A percentile compares a stretch with the other conserved stretches of the same genome.
Evolutionary conservation across 176 grass and related monocot genomes (phyloP).

Genomic region (Triticum aestivum): DNA sequence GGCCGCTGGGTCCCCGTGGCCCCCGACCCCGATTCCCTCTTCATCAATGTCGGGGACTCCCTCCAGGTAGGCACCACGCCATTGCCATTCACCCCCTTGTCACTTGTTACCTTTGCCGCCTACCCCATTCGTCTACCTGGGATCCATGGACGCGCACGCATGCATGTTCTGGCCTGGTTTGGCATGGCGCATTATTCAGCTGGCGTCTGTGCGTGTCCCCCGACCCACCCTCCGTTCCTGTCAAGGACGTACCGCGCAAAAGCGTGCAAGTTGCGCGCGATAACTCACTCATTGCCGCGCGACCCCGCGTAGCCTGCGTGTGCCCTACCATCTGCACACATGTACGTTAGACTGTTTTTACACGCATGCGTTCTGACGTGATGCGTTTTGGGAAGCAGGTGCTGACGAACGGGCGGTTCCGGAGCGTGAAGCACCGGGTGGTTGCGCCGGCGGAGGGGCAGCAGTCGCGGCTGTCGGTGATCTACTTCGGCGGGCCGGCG

Average conservation of each 20-base stretch:
- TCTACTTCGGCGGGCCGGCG: conserved; percentile 77
- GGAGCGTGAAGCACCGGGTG: conserved; percentile 86
- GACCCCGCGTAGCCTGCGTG: neutral
- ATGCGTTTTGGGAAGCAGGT: conserved; percentile 31
- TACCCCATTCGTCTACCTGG: neutral
- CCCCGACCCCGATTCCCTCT: conserved; percentile 66
- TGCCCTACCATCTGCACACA: neutral
- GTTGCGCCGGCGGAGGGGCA: conserved; percentile 53
- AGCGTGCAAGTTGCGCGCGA: neutral
- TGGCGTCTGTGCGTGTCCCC: neutral
- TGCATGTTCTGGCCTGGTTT: neutral
- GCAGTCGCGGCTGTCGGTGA: conserved; percentile 60
- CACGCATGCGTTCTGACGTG: neutral
- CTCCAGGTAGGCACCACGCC: conserved; percentile 68
- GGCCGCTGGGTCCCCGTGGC: conserved; percentile 68
- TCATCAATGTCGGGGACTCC: conserved; percentile 82
- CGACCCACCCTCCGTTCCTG: neutral
- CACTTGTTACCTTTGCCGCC: neutral
- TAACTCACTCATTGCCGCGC: neutral
- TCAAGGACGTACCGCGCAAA: neutral
- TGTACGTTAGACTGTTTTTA: neutral
- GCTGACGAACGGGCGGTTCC: conserved; percentile 77
- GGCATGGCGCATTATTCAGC: neutral
- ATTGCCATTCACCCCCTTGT: too few species aligned
- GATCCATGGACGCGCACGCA: too few species aligned